Percentiles rank a stretch among this genome's conserved stretches.
These are phyloP conservation scores for Saturnispora sanitii DNA, from an alignment of 805 yeast species.

Conservation along the genomic window DNA sequence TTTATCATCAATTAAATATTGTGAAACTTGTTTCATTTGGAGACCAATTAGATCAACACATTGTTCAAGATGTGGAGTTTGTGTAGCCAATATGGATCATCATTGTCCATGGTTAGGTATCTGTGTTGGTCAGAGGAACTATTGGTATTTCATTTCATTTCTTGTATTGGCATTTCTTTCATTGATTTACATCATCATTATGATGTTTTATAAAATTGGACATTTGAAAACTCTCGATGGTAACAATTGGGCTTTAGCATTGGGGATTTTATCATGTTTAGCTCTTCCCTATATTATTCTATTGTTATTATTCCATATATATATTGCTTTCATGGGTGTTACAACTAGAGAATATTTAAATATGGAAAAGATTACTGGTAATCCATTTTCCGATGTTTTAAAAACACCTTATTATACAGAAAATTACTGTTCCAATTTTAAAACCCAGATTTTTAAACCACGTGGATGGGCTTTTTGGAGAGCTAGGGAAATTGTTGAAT, in stretches of 20 bases:
- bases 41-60: conserved; percentile 70
- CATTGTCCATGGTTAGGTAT: conserved; percentile 58
- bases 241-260: conserved; percentile 37
- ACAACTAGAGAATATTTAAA: conserved; percentile 68
- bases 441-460: conserved; percentile 28
- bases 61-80: conserved; percentile 59
- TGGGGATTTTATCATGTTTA: conserved; percentile 40
- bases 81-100: conserved; percentile 55
- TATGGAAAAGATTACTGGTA: conserved; percentile 26
- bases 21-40: conserved; percentile 60
- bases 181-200: conserved; percentile 21
- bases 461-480: conserved; percentile 28
- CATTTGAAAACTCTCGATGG: conserved; percentile 16
- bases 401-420: conserved; percentile 31
- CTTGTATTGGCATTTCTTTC: conserved; percentile 30
- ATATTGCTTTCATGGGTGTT: conserved; percentile 44
- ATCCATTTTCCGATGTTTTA: conserved; percentile 24
- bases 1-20: conserved; percentile 36
- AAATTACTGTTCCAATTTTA: conserved; percentile 25
- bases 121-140: conserved; percentile 69
- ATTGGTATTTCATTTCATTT: conserved; percentile 48
- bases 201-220: conserved; percentile 24
- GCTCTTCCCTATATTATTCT: conserved; percentile 46
- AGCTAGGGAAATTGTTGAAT: conserved; percentile 3
- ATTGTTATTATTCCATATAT: conserved; percentile 44